A percentile compares a stretch with the other conserved stretches of the same genome.
Conservation (phyloP, 441 rosid species). For the Viola pubescens region DNA sequence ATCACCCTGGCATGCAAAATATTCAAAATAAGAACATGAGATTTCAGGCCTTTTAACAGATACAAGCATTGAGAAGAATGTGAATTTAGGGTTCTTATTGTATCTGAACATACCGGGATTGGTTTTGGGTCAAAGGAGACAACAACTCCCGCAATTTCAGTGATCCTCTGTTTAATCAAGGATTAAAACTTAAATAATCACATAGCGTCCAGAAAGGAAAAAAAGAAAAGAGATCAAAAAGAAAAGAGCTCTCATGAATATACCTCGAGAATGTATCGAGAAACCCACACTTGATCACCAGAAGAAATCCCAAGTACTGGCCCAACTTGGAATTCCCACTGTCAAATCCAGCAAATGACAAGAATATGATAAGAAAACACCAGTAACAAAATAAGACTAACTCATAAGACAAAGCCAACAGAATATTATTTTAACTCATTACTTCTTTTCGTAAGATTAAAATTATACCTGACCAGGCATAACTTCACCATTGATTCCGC, state of each 20-base stretch:
- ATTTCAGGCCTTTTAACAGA: too few species aligned
- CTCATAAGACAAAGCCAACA: not conserved
- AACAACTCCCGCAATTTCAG: slow-evolving; percentile 67
- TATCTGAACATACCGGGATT: slow-evolving; percentile 26
- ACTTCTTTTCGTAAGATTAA: not conserved
- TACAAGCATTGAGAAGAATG: not conserved
- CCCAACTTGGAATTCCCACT: slow-evolving; percentile 91
- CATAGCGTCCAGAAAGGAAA: not conserved
- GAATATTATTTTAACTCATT: too few species aligned
- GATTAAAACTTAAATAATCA: not conserved
- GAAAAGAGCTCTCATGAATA: not conserved
- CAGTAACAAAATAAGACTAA: not conserved
- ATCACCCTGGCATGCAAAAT: slow-evolving; percentile 34
- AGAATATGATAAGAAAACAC: not conserved
- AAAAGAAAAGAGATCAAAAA: not conserved
- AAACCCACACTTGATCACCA: slow-evolving; percentile 62
- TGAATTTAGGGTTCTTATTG: not conserved
- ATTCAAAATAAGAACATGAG: not conserved
- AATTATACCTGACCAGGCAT: slow-evolving; percentile 70
- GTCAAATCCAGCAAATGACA: not conserved
- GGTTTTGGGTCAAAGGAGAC: slow-evolving; percentile 78
- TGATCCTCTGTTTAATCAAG: slow-evolving; percentile 47
- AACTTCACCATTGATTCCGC: slow-evolving; percentile 79
- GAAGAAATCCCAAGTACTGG: slow-evolving; percentile 65
- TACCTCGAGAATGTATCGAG: slow-evolving; percentile 81